Percentiles rank a stretch among this genome's conserved stretches.
phyloP scores from a whole-genome alignment of 176 grass and related monocot genomes.

The Carex parvula region DNA sequence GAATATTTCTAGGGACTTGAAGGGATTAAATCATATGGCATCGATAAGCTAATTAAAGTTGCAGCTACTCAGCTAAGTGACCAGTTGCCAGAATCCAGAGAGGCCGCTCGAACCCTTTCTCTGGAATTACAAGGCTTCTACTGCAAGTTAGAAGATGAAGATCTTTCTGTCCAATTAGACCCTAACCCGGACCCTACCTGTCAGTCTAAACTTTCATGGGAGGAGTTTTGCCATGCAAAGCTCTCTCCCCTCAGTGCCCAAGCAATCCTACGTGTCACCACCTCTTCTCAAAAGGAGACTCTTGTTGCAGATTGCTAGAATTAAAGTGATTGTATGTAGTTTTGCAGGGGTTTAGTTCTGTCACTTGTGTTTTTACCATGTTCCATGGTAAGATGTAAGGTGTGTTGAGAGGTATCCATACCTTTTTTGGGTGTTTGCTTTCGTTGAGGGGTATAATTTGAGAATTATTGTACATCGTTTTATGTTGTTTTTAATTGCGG shows the following conservation, averaged over 20 bases:
- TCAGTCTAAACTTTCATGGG: constrained; percentile 56
- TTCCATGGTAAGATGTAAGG: constrained; percentile 6
- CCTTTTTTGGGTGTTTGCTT: constrained; percentile 12
- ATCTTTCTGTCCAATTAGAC: constrained; percentile 5
- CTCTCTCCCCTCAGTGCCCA: constrained; percentile 66
- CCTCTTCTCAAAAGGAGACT: constrained; percentile 46
- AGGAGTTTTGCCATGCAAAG: constrained; percentile 71
- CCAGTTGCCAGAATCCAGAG: constrained; percentile 97
- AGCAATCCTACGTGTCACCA: constrained; percentile 76
- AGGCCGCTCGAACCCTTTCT: constrained; percentile 78
- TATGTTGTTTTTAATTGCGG: constrained; percentile 8
- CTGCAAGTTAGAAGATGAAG: constrained; percentile 37
- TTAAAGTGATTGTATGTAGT: constrained; percentile 23
- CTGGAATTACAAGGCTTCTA: constrained; percentile 74
- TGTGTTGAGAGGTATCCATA: neutral
- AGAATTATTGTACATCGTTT: constrained; percentile 17
- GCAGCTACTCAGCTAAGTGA: constrained; percentile 90
- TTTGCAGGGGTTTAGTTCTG: neutral
- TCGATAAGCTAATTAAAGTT: constrained; percentile 82
- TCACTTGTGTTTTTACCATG: constrained; percentile 6
- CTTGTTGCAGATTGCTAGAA: constrained; percentile 45
- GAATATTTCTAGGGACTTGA: constrained; percentile 39
- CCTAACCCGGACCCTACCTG: neutral
- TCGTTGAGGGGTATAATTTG: constrained; percentile 19
- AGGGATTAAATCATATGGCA: constrained; percentile 52